A percentile compares a stretch with the other conserved stretches of the same genome.
These are phyloP conservation scores for Chenopodium berlandieri DNA, from an alignment of 148 eudicot species.

Conservation along the genomic window DNA sequence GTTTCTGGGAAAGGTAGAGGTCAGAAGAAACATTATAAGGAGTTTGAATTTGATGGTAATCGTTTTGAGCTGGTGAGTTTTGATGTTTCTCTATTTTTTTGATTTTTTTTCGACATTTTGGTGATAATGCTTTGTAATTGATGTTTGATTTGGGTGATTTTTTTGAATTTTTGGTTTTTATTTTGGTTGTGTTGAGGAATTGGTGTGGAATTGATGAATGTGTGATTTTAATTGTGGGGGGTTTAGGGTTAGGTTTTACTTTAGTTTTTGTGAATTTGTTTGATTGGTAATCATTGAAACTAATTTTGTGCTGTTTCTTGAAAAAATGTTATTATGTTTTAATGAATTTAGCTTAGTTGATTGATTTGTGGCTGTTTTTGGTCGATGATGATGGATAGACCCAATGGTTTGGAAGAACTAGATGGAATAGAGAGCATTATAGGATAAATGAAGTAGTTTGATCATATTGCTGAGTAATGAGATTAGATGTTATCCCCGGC, in stretches of 20 bases:
- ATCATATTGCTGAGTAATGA: background rate
- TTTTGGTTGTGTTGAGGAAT: background rate
- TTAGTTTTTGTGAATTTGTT: background rate
- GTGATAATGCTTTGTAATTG: background rate
- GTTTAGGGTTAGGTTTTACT: conserved; percentile 16
- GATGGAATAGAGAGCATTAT: background rate
- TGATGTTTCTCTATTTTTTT: background rate
- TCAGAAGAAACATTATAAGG: conserved; percentile 40
- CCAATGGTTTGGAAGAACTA: background rate
- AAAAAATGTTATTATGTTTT: background rate
- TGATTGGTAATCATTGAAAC: background rate
- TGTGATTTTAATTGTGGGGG: background rate
- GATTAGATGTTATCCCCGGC: background rate
- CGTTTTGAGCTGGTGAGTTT: conserved; percentile 53
- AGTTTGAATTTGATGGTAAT: conserved; percentile 64
- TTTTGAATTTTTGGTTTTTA: background rate
- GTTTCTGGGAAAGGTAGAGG: conserved; percentile 63
- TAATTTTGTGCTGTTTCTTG: background rate
- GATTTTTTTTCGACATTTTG: background rate
- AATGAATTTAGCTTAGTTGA: background rate
- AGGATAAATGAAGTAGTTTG: background rate
- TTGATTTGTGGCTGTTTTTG: background rate
- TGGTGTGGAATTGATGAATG: background rate
- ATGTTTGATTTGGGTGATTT: background rate
- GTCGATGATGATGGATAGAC: background rate